These are phyloP conservation scores for Debaryomycetaceae sp. DNA, from an alignment of 1,139 yeast genomes.

Conservation along the genomic window DNA sequence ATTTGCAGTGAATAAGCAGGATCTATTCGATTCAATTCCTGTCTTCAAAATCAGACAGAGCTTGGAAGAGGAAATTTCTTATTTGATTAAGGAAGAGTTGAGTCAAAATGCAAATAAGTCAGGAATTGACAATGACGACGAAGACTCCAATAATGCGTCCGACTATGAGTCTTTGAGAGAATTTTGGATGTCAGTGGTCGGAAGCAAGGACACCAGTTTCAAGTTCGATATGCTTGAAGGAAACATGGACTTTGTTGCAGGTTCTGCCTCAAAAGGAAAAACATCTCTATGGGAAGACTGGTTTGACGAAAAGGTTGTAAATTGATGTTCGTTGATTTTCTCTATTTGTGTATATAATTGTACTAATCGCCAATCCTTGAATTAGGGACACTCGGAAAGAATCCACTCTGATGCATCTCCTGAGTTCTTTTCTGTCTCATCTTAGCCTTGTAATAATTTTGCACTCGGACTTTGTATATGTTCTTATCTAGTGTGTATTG, in stretches of 20 bases:
- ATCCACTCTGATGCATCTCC: slow-evolving; percentile 37
- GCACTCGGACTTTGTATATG: slow-evolving; percentile 50
- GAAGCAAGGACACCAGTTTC: slow-evolving; percentile 39
- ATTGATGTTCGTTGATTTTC: slow-evolving; percentile 22
- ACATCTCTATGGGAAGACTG: slow-evolving; percentile 67
- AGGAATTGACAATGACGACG: slow-evolving; percentile 36
- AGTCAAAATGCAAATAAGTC: slow-evolving; percentile 14
- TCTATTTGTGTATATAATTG: neutral
- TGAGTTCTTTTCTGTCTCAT: slow-evolving; percentile 36
- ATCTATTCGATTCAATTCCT: slow-evolving; percentile 79
- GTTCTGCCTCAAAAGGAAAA: slow-evolving; percentile 60
- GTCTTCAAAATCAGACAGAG: slow-evolving; percentile 52
- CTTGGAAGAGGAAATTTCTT: slow-evolving; percentile 63
- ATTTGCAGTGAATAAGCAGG: slow-evolving; percentile 79
- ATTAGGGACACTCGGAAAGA: slow-evolving; percentile 59
- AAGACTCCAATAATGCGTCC: slow-evolving; percentile 21
- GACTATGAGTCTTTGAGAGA: slow-evolving; percentile 27
- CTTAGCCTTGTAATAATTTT: slow-evolving; percentile 26
- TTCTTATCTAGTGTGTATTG: slow-evolving; percentile 48
- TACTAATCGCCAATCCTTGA: slow-evolving; percentile 4
- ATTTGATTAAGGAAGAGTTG: slow-evolving; percentile 46
- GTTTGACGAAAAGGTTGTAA: slow-evolving; percentile 72
- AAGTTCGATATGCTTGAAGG: slow-evolving; percentile 69
- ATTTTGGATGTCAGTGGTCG: slow-evolving; percentile 47
- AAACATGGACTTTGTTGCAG: slow-evolving; percentile 64